These are phyloP conservation scores for Pulveroboletus sp. DNA, from an alignment of 768 basidiomycete species.

Conservation along the genomic window DNA sequence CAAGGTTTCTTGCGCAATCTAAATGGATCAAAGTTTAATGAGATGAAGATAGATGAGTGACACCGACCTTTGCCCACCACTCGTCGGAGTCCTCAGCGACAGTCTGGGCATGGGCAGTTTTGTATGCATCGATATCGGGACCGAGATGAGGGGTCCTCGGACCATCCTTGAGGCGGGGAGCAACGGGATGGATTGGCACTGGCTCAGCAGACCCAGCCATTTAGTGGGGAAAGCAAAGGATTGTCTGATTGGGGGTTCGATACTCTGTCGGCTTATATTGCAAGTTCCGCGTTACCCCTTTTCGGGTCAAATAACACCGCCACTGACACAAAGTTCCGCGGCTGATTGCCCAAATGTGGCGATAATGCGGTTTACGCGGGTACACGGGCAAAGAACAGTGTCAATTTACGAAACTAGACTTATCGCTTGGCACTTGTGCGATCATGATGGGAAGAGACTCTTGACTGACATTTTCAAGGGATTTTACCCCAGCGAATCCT, in stretches of 20 bases:
- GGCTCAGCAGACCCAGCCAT: constrained; percentile 39
- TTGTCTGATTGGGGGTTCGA: not conserved
- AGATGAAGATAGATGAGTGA: not conserved
- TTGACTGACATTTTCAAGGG: no score
- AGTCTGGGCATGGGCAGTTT: constrained; percentile 59
- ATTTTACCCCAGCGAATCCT: no score
- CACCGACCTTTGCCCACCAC: constrained; percentile 83
- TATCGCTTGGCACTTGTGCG: no score
- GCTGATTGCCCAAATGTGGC: constrained; percentile 14
- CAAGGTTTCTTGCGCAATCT: constrained; percentile 72
- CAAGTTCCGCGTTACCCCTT: constrained; percentile 6
- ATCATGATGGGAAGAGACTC: no score
- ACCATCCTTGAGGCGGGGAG: constrained; percentile 64
- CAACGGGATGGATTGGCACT: constrained; percentile 62
- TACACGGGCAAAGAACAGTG: constrained; percentile 25
- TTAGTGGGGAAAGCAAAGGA: constrained; percentile 10
- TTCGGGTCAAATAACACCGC: constrained; percentile 17
- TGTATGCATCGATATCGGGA: constrained; percentile 75
- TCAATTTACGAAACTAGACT: not conserved
- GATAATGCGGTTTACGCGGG: constrained; percentile 24
- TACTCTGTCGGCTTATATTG: constrained; percentile 16
- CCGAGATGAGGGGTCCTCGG: constrained; percentile 72
- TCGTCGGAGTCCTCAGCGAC: constrained; percentile 73
- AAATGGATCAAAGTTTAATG: not conserved
- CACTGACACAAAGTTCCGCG: no score